These are phyloP conservation scores for Atkinsonella texensis DNA, from an alignment of 2,329 filamentous ascomycete species.

Conservation along the genomic window DNA sequence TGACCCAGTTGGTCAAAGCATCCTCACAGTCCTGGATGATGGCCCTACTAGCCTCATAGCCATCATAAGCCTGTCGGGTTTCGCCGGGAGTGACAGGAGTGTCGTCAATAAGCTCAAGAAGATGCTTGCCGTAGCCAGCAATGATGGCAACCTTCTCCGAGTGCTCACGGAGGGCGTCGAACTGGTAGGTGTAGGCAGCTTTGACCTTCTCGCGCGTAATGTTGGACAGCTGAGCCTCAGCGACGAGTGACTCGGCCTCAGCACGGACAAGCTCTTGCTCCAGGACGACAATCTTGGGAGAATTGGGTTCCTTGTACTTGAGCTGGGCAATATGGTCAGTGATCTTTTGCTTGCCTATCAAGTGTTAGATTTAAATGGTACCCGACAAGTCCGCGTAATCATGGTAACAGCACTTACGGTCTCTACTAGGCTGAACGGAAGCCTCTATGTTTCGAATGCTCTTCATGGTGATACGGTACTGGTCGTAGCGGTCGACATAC, in stretches of 20 bases:
- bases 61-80: constrained; percentile 90
- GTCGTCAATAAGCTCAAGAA: constrained; percentile 94
- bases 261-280: constrained; percentile 98
- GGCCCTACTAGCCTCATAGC: constrained; percentile 95
- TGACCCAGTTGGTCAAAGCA: constrained; percentile 92
- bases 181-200: constrained; percentile 95
- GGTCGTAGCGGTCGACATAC: constrained; percentile 97
- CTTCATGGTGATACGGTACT: constrained; percentile 98
- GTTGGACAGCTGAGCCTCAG: constrained; percentile 96
- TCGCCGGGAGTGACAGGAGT: constrained; percentile 94
- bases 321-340: constrained; percentile 97
- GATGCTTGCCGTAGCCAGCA: constrained; percentile 92
- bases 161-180: constrained; percentile 93
- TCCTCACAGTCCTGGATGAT: constrained; percentile 99
- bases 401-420: constrained; percentile 51
- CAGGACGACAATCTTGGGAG: constrained; percentile 90
- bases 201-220: constrained; percentile 99
- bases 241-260: constrained; percentile 96
- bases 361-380: background rate
- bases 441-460: constrained; percentile 98
- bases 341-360: constrained; percentile 90
- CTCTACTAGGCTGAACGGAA: constrained; percentile 92
- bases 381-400: background rate
- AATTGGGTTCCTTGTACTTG: constrained; percentile 99
- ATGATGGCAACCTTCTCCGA: constrained; percentile 98